phyloP scores from a whole-genome alignment of 2,329 filamentous ascomycete genomes.

The Fusarium mexicanum region DNA sequence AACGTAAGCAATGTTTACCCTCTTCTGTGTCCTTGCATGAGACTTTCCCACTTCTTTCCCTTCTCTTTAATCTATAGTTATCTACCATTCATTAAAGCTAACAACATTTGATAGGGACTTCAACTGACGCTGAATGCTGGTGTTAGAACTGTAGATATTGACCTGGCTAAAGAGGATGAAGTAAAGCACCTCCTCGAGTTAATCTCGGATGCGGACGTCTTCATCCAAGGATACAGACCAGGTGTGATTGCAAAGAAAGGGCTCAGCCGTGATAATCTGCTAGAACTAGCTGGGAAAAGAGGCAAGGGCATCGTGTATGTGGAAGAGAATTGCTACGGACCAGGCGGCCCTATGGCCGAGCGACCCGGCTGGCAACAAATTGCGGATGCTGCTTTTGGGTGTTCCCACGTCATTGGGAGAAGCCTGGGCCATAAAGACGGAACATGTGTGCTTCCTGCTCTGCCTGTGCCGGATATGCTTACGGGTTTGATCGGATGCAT shows the following conservation, averaged over 20 bases:
- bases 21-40: not conserved
- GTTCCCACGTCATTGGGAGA: not conserved
- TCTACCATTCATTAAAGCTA: not conserved
- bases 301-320: not conserved
- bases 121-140: not conserved
- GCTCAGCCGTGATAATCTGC: not conserved
- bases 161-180: not conserved
- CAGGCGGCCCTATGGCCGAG: not conserved
- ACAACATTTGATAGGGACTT: not conserved
- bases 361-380: not conserved
- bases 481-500: not conserved
- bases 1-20: not conserved
- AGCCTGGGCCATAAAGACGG: not conserved
- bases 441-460: not conserved
- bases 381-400: not conserved
- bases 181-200: not conserved
- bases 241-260: not conserved
- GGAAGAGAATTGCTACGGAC: not conserved
- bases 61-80: accelerated
- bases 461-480: not conserved
- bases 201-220: not conserved
- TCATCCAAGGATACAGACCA: not conserved
- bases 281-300: not conserved
- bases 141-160: not conserved
- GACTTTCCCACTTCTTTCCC: accelerated